Evolutionary conservation across 2,329 filamentous ascomycete species (phyloP).

Genomic region (Penicillium rolfsii): DNA sequence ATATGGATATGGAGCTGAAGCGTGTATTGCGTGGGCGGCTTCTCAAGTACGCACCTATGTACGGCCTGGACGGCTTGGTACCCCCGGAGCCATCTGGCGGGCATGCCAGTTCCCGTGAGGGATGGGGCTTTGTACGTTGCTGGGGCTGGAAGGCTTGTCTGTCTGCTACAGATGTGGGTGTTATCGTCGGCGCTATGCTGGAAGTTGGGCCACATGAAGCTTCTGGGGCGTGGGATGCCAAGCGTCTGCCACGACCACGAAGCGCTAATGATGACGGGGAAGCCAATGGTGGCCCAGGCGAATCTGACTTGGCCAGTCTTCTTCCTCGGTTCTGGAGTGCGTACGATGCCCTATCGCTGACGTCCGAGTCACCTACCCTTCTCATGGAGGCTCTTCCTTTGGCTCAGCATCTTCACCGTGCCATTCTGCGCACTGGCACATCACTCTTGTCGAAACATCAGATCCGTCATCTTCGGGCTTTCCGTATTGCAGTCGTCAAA

Average conservation of each 20-base stretch:
- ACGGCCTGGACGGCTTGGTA: constrained; percentile 91
- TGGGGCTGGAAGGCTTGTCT: constrained; percentile 98
- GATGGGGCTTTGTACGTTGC: constrained; percentile 94
- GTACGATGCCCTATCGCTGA: constrained; percentile 59
- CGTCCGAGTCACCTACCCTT: constrained; percentile 47
- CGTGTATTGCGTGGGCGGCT: constrained; percentile 81
- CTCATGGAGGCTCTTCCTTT: constrained; percentile 78
- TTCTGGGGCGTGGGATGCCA: constrained; percentile 38
- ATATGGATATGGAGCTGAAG: constrained; percentile 98
- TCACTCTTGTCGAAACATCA: constrained; percentile 90
- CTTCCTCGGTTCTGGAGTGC: constrained; percentile 60
- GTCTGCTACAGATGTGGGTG: constrained; percentile 90
- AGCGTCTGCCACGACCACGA: constrained; percentile 31
- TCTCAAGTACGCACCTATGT: constrained; percentile 87
- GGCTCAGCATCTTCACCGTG: constrained; percentile 85
- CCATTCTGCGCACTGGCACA: constrained; percentile 91
- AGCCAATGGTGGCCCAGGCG: constrained; percentile 23
- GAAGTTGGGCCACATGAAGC: constrained; percentile 70
- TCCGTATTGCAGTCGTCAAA: constrained; percentile 93
- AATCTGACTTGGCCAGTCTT: constrained; percentile 38
- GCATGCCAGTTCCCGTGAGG: constrained; percentile 75
- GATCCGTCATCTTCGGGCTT: constrained; percentile 87
- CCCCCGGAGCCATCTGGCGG: constrained; percentile 71
- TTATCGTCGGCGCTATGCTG: constrained; percentile 86
- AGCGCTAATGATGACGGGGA: constrained; percentile 25